Percentiles rank a stretch among this genome's conserved stretches.
These are phyloP conservation scores for Globisporangium sylvaticum DNA, from an alignment of 352 stramenopile genomes.

Conservation along the genomic window DNA sequence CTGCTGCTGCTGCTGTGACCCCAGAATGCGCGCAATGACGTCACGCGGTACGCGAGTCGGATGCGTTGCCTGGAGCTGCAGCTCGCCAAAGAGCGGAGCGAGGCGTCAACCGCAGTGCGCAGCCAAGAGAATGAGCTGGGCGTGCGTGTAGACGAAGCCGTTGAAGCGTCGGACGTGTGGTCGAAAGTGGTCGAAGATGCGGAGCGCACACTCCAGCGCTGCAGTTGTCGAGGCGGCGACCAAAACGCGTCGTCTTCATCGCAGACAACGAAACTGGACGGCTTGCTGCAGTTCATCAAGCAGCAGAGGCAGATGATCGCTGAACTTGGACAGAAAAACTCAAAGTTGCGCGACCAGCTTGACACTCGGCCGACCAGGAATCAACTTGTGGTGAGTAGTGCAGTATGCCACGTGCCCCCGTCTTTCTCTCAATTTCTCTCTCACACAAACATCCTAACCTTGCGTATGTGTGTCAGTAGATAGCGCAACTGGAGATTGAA, in stretches of 20 bases:
- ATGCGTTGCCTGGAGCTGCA: constrained; percentile 23
- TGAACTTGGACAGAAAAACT: constrained; percentile 21
- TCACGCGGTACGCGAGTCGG: constrained; percentile 22
- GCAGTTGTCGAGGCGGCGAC: neutral
- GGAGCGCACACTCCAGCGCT: neutral
- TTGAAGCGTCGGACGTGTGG: neutral
- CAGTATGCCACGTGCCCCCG: neutral
- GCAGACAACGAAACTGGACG: neutral
- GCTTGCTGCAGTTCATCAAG: constrained; percentile 11
- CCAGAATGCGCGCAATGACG: constrained; percentile 24
- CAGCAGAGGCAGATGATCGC: constrained; percentile 16
- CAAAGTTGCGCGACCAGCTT: constrained; percentile 24
- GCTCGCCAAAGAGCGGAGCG: constrained; percentile 10
- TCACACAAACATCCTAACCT: neutral
- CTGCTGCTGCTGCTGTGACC: neutral
- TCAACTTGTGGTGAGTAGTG: constrained; percentile 18
- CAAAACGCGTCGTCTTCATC: neutral
- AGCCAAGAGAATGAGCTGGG: neutral
- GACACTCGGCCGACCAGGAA: constrained; percentile 14
- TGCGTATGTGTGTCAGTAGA: neutral
- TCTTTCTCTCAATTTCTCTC: neutral
- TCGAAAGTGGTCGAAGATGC: neutral
- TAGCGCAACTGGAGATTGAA: constrained; percentile 10
- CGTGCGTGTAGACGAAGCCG: neutral
- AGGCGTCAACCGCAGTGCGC: neutral